Conservation (phyloP, 1,284 basidiomycete genomes). For the Rhodotorula sp. region DNA sequence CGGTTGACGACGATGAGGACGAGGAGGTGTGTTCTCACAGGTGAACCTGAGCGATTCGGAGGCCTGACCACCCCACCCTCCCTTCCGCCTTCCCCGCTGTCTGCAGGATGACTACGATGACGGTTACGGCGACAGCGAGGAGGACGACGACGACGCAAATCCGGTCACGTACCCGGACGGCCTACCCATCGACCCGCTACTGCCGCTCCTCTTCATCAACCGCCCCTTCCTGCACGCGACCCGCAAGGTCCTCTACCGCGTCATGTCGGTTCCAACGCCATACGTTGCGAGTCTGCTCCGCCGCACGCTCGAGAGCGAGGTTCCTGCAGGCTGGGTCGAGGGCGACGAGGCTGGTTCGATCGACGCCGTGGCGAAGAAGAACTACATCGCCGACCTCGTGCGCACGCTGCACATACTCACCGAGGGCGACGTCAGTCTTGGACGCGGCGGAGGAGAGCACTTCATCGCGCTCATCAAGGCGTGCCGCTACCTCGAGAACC, state of each 20-base stretch:
- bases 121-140: neutral
- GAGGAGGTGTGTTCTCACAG: neutral
- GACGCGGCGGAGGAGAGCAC: conserved; percentile 34
- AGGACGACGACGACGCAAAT: conserved; percentile 8
- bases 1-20: conserved; percentile 4
- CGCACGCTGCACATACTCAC: conserved; percentile 15
- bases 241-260: conserved; percentile 35
- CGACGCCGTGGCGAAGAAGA: conserved; percentile 1
- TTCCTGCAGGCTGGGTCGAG: conserved; percentile 14
- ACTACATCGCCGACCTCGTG: conserved; percentile 25
- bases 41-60: conserved; percentile 1
- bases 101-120: conserved; percentile 2
- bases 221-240: conserved; percentile 42
- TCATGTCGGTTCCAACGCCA: neutral
- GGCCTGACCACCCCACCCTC: no score
- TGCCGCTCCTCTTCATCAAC: conserved; percentile 41
- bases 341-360: conserved; percentile 2
- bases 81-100: no score
- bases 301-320: conserved; percentile 25
- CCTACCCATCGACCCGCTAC: conserved; percentile 36
- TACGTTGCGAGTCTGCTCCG: conserved; percentile 32
- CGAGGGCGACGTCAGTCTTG: conserved; percentile 15
- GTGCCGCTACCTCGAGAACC: conserved; percentile 30
- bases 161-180: conserved; percentile 37
- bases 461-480: conserved; percentile 33